Evolutionary conservation across 2,329 filamentous ascomycete species (phyloP), one percentile per base, ranked within the genome.

Genomic region (Pseudogymnoascus sp.): DNA sequence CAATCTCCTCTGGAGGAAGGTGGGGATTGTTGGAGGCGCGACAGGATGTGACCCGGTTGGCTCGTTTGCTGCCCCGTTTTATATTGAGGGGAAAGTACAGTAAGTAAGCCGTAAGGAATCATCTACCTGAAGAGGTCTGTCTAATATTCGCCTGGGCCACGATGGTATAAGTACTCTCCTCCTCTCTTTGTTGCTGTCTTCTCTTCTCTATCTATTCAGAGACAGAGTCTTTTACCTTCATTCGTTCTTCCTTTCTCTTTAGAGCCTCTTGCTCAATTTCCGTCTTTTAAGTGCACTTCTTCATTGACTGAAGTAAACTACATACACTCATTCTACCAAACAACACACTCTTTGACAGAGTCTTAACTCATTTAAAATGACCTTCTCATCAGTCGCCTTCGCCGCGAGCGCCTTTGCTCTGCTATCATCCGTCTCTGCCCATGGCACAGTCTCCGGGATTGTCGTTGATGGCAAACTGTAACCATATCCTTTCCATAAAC

Each of bases 391-490:
- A 64, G 64, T 72, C 36, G 61, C 69, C 12, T 60, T 65, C 51
- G 60, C 68, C 61, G 63, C 68, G 26, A 60, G 67, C 29, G 65
- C 69, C 12, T 40, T 71, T 59, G 54, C 67, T 59, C 62, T 63
- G 14, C 67, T 68, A 61, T 72, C 69, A 42, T 65, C 67, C 31
- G 63, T 67, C 36, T 67, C 71, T 11, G 71, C 69, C 42, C 74
- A 76, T 66, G 74, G 74, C 16, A 71, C 73, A 60, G 71, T 76
- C 51, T 62, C 57, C 3, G 65, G 68, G 7, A 69, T 73, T 37
- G 67, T 66, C 18, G 68, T 74, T 60, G 68, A 70, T 64, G 69
- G 69, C n/a, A 66, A 68, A 42, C 69, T 40, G 68, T 70, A 67
- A 62, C 64, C 64, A 23, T 40, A 59, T 54, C 12, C 18, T 12